Percentiles rank a stretch among this genome's conserved stretches.
phyloP scores from a whole-genome alignment of 176 grass and related monocot genomes.

The Dactylis glomerata region DNA sequence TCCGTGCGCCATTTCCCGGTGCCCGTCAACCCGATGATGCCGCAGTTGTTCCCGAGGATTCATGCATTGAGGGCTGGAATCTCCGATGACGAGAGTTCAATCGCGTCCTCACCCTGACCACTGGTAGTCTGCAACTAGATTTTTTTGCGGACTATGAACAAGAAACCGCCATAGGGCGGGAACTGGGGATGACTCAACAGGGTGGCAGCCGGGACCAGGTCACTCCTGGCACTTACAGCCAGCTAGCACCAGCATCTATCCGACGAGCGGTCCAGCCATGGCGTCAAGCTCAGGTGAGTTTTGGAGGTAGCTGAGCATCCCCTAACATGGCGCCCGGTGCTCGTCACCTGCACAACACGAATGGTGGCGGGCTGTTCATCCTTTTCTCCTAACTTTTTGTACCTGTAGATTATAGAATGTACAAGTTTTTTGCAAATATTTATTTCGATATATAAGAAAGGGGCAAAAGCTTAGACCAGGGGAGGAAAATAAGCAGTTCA shows the following conservation, averaged over 20 bases:
- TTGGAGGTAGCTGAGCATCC: not conserved
- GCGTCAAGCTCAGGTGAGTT: not conserved
- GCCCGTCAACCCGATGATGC: constrained; percentile 79
- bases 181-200: not conserved
- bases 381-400: constrained; percentile 22
- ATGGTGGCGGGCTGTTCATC: constrained; percentile 2
- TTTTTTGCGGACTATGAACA: constrained; percentile 19
- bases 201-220: not conserved
- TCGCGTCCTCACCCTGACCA: constrained; percentile 44
- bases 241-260: not conserved
- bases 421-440: constrained; percentile 65
- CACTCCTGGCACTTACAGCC: not conserved
- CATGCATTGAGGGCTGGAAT: constrained; percentile 61
- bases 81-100: constrained; percentile 84
- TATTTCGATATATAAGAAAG: constrained; percentile 55
- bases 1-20: constrained; percentile 78
- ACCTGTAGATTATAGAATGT: constrained; percentile 67
- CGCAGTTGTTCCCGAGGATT: constrained; percentile 71
- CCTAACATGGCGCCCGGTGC: not conserved
- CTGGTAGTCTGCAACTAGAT: constrained; percentile 21
- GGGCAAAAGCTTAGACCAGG: constrained; percentile 43
- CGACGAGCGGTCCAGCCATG: not conserved
- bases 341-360: not conserved
- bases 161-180: not conserved
- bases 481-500: constrained; percentile 30